Conservation (phyloP, 1,284 basidiomycete genomes). For the Sanghuangporus weigelae region DNA sequence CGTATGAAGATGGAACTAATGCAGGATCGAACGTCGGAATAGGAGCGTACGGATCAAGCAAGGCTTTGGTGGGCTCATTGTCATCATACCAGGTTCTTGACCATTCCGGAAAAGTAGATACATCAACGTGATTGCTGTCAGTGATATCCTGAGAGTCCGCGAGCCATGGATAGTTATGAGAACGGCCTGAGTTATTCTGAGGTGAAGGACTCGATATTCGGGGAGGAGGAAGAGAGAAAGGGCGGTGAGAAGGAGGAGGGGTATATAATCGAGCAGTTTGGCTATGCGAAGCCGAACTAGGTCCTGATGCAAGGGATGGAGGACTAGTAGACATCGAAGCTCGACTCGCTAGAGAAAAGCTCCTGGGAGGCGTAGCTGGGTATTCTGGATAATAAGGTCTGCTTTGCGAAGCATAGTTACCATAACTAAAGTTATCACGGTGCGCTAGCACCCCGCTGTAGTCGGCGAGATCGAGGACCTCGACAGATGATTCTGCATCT, state of each 20-base stretch:
- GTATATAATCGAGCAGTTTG: constrained; percentile 27
- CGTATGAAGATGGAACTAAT: constrained; percentile 26
- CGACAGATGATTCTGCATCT: constrained; percentile 59
- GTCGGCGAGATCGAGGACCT: constrained; percentile 65
- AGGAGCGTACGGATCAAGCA: constrained; percentile 23
- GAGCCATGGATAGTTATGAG: constrained; percentile 18
- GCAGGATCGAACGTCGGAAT: constrained; percentile 27
- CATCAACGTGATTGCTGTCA: constrained; percentile 37
- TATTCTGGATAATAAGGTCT: constrained; percentile 28
- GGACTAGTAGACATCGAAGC: constrained; percentile 31
- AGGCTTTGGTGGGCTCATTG: constrained; percentile 18
- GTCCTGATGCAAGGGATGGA: constrained; percentile 45
- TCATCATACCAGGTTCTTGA: constrained; percentile 50
- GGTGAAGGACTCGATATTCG: neutral
- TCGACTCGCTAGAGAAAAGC: constrained; percentile 34
- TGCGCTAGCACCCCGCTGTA: constrained; percentile 47
- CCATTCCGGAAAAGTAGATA: constrained; percentile 57
- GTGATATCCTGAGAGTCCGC: constrained; percentile 14
- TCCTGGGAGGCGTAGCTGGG: constrained; percentile 34
- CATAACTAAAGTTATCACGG: constrained; percentile 5
- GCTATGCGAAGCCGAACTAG: constrained; percentile 35
- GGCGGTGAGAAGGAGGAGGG: constrained; percentile 27
- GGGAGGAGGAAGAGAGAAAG: constrained; percentile 44
- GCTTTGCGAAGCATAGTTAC: constrained; percentile 10
- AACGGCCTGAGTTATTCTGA: constrained; percentile 3